phyloP scores from a whole-genome alignment of 306 rosid genomes.

The Aeschynomene evenia region DNA sequence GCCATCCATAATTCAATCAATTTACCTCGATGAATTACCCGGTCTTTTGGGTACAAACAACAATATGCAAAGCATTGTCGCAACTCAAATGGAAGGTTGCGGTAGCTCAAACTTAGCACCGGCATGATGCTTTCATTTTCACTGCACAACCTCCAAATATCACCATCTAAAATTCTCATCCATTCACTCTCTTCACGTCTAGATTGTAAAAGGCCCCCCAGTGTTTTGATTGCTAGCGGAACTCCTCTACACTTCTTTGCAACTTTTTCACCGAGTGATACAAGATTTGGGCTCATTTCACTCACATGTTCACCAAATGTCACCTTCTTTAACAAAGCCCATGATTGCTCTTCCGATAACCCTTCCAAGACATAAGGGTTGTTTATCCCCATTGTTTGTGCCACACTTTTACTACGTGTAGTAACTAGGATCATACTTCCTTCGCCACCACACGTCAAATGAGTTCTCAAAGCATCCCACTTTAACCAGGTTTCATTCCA shows the following conservation, averaged over 20 bases:
- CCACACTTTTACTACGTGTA: conserved; percentile 1
- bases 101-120: not conserved
- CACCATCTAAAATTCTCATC: not conserved
- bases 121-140: not conserved
- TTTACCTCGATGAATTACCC: not conserved
- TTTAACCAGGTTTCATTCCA: not conserved
- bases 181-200: not conserved
- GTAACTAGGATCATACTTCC: conserved; percentile 4
- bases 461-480: not conserved
- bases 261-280: conserved; percentile 2
- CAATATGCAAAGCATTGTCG: conserved; percentile 1
- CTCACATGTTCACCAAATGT: not conserved
- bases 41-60: not conserved
- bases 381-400: not conserved
- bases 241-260: not conserved
- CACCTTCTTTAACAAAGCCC: not conserved
- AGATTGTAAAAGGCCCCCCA: not conserved
- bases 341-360: not conserved
- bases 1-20: not conserved
- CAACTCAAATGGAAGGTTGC: not conserved
- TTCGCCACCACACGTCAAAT: not conserved
- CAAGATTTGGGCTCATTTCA: not conserved
- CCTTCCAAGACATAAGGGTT: not conserved
- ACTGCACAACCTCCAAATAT: not conserved
- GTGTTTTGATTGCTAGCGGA: conserved; percentile 4